Evolutionary conservation across 2,329 filamentous ascomycete species (phyloP).

Genomic region (Sporothrix luriei): DNA sequence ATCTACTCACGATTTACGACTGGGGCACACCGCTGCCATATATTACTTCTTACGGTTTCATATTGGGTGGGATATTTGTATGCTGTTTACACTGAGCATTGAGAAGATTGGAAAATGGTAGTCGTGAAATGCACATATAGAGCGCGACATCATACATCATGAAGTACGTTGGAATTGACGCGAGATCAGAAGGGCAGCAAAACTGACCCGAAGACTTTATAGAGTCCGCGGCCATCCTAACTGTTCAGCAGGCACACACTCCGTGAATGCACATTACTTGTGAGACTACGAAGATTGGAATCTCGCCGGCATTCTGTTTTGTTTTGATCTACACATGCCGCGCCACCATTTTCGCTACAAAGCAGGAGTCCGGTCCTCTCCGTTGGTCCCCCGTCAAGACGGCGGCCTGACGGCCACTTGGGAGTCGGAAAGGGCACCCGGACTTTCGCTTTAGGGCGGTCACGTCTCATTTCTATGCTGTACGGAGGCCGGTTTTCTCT

Average conservation of each 20-base stretch:
- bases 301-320: neutral
- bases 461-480: neutral
- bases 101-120: neutral
- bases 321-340: constrained; percentile 7
- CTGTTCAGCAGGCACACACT: neutral
- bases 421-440: neutral
- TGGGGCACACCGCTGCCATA: neutral
- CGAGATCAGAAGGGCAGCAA: neutral
- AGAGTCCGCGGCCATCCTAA: neutral
- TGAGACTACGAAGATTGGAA: neutral
- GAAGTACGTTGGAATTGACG: neutral
- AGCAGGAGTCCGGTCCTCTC: neutral
- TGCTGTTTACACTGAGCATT: neutral
- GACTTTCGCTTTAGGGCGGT: neutral
- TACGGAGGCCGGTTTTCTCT: no score
- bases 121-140: neutral
- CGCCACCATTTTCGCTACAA: neutral
- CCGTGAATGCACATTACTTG: neutral
- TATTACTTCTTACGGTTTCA: neutral
- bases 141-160: neutral
- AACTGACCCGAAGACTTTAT: neutral
- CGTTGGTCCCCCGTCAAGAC: neutral
- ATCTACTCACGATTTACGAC: neutral
- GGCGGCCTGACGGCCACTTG: neutral
- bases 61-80: neutral